These are phyloP conservation scores for Diaporthe destruens DNA, from an alignment of 2,329 filamentous ascomycete genomes.

Conservation along the genomic window DNA sequence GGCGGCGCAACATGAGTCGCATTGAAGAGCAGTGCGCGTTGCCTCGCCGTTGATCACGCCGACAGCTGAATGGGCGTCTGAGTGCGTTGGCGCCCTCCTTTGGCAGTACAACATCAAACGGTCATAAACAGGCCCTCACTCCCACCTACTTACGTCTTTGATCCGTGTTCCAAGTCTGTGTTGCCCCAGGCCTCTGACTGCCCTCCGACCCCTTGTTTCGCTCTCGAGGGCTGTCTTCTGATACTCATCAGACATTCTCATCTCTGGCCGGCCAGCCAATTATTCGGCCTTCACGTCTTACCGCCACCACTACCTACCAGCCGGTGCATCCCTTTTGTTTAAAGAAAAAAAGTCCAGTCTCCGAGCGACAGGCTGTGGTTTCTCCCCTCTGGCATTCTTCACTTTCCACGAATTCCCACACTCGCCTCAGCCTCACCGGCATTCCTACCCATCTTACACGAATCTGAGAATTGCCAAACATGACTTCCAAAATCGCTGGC, in stretches of 20 bases:
- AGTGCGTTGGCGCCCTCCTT: conserved; percentile 32
- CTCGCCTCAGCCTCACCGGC: neutral
- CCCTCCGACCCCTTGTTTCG: conserved; percentile 30
- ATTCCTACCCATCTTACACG: neutral
- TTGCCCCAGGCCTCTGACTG: conserved; percentile 22
- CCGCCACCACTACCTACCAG: neutral
- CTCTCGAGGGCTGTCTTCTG: conserved; percentile 10
- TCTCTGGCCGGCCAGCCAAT: neutral
- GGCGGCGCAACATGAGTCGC: conserved; percentile 13
- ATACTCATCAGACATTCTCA: conserved; percentile 9
- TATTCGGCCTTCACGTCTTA: conserved; percentile 14
- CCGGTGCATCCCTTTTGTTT: neutral
- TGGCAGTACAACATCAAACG: conserved; percentile 16
- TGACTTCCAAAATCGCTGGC: conserved; percentile 4
- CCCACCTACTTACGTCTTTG: neutral
- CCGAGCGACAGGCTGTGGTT: neutral
- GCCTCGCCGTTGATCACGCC: conserved; percentile 1
- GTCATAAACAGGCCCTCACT: conserved; percentile 24
- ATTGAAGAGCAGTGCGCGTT: conserved; percentile 3
- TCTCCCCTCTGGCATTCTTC: neutral
- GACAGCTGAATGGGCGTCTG: neutral
- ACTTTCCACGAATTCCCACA: neutral
- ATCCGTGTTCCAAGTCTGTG: conserved; percentile 22
- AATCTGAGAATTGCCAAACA: neutral
- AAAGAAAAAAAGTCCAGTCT: neutral